A percentile compares a stretch with the other conserved stretches of the same genome.
Evolutionary conservation across 345 rosid genomes (phyloP).

Genomic region (Noccaea bulbosa): DNA sequence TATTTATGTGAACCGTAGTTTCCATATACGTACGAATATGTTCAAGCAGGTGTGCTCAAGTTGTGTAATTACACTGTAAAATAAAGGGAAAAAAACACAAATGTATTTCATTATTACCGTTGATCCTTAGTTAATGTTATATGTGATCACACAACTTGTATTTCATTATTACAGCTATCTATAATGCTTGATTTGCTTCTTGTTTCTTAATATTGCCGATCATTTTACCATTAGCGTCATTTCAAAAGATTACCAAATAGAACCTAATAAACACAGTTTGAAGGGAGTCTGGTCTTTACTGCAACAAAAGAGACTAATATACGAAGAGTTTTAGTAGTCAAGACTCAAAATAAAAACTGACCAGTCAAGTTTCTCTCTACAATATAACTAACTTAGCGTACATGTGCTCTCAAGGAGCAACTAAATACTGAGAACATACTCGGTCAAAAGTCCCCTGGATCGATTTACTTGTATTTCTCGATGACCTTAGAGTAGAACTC

Average conservation of each 20-base stretch:
- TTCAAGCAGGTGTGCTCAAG: not conserved
- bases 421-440: not conserved
- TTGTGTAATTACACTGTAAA: conserved; percentile 7
- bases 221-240: not conserved
- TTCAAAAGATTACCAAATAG: not conserved
- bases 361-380: not conserved
- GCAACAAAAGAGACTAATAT: not conserved
- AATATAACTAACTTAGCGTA: not conserved
- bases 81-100: not conserved
- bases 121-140: not conserved
- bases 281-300: not conserved
- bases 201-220: not conserved
- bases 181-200: not conserved
- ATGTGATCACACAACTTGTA: not conserved
- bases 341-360: not conserved
- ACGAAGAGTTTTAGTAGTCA: no score
- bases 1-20: not conserved
- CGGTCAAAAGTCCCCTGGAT: not conserved
- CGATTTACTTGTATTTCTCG: conserved; percentile 8
- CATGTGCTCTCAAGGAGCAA: not conserved
- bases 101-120: not conserved
- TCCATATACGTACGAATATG: not conserved
- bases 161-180: no score
- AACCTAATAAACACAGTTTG: not conserved
- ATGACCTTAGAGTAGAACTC: conserved; percentile 54